Evolutionary conservation across 2,329 filamentous ascomycete genomes (phyloP).

Genomic region (Lanzia echinophila): DNA sequence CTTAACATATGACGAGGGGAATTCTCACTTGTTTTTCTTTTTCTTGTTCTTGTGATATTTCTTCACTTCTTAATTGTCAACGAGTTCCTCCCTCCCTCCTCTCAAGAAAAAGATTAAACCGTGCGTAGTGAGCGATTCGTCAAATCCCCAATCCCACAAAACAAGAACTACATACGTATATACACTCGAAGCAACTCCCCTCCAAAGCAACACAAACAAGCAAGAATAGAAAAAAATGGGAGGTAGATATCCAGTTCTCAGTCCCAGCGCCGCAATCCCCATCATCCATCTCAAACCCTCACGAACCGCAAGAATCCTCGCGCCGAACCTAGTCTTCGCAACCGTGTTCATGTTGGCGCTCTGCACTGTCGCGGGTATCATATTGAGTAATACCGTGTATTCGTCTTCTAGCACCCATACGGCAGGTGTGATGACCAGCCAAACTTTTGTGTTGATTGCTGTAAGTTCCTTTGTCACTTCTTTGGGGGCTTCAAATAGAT

Average conservation of each 20-base stretch:
- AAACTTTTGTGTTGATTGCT: conserved; percentile 17
- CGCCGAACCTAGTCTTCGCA: conserved; percentile 14
- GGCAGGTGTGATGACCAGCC: conserved; percentile 12
- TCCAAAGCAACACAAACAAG: neutral
- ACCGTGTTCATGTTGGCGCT: conserved; percentile 14
- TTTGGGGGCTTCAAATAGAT: too few species aligned
- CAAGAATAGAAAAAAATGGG: neutral
- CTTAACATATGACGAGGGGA: too few species aligned
- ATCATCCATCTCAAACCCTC: neutral
- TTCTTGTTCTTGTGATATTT: too few species aligned
- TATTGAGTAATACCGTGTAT: conserved; percentile 12
- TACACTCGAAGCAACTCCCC: too few species aligned
- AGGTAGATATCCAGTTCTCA: neutral
- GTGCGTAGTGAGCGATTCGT: too few species aligned
- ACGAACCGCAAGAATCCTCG: conserved; percentile 15
- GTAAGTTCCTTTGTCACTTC: too few species aligned
- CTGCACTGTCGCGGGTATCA: conserved; percentile 11
- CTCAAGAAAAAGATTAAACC: too few species aligned
- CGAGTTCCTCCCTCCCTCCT: too few species aligned
- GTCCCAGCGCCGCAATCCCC: neutral
- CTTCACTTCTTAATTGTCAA: too few species aligned
- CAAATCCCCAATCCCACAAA: too few species aligned
- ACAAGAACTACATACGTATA: too few species aligned
- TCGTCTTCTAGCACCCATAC: conserved; percentile 7
- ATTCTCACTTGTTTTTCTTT: too few species aligned